phyloP scores from a whole-genome alignment of 306 rosid species.

The Sphenostylis stenocarpa region DNA sequence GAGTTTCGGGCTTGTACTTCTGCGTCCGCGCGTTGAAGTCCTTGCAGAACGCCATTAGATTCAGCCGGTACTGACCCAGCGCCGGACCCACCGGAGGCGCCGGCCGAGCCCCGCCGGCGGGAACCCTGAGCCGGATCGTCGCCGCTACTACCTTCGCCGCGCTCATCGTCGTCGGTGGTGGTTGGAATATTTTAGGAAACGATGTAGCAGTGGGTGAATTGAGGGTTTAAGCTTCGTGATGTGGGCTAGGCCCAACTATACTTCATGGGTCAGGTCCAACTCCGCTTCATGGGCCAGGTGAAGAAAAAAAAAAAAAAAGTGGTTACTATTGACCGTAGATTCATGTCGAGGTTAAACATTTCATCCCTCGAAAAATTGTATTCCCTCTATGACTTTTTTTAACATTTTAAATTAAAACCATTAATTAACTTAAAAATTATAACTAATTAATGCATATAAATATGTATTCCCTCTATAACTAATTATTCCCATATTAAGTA shows the following conservation, averaged over 20 bases:
- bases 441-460: too few species aligned
- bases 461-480: too few species aligned
- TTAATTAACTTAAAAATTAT: too few species aligned
- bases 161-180: conserved; percentile 48
- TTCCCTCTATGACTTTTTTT: too few species aligned
- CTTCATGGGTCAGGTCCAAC: not conserved
- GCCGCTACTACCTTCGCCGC: conserved; percentile 75
- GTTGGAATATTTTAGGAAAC: not conserved
- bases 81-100: conserved; percentile 85
- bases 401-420: too few species aligned
- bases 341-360: too few species aligned
- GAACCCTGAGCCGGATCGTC: conserved; percentile 67
- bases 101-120: conserved; percentile 74
- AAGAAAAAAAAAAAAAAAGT: too few species aligned
- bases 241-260: not conserved
- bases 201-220: not conserved
- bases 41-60: conserved; percentile 92
- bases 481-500: too few species aligned
- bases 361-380: too few species aligned
- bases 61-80: conserved; percentile 79
- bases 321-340: too few species aligned
- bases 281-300: too few species aligned
- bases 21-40: conserved; percentile 91
- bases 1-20: conserved; percentile 73
- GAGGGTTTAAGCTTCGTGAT: conserved; percentile 15